Evolutionary conservation across 306 rosid species (phyloP), one percentile per base, ranked within the genome.

Genomic region (Carpinus fangiana): DNA sequence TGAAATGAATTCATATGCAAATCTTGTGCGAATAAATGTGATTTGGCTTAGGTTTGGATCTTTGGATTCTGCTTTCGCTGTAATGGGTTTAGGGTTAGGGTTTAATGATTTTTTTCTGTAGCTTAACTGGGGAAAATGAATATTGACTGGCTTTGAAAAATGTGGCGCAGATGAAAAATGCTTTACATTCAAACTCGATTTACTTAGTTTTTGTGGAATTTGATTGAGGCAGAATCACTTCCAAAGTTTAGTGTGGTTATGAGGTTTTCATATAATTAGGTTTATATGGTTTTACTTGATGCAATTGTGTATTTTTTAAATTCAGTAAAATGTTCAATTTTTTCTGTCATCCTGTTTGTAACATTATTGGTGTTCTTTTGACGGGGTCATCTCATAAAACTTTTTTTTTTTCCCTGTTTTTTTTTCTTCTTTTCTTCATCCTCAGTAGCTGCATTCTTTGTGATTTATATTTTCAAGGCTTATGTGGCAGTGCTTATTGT

Each of bases 401-500:
- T 70, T 70, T 13, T 2, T 46, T 7, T 7, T 56, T 67, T 67
- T 34, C 54, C 31, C 79, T 0, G 34, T 20, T 20, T 84, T 77
- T 50, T 11, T 12, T 59, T n/a, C 1, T 45, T 61, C 57, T 76
- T 17, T 75, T 53, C 12, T 55, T 8, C 67, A n/a, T 55, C 36
- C 31, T 52, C 41, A 12, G 16, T 47, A 46, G 48, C 12, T 43
- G 59, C 17, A 59, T 74, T 61, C 38, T 59, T 17, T 56, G 57
- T 11, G 47, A 60, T 9, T 53, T 62, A 52, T 51, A 46, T 55
- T 79, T 73, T 70, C 66, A 14, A 45, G 72, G 17, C 76, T 83
- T 76, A 75, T 46, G 51, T 21, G 55, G 66, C 82, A 65, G 70
- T 78, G 47, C 65, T 77, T 76, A 43, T 82, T 81, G 38, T 77